Conservation (phyloP, 2,329 filamentous ascomycete genomes). For the Ceratocystis ficicola region DNA sequence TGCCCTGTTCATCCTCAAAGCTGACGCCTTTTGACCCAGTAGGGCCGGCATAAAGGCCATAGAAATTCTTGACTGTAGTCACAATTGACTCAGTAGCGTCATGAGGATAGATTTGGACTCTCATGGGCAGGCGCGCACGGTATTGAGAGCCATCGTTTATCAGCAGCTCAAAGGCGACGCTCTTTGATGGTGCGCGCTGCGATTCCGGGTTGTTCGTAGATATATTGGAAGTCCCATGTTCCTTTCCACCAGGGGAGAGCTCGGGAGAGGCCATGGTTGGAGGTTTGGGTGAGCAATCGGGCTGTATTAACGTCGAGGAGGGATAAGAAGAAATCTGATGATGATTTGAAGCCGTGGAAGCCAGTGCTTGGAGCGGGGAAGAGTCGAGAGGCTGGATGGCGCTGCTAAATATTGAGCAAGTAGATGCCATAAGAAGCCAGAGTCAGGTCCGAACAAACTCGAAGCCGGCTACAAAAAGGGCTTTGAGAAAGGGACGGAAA, state of each 20-base stretch:
- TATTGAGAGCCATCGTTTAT: slow-evolving; percentile 55
- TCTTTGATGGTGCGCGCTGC: slow-evolving; percentile 40
- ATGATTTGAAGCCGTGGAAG: slow-evolving; percentile 15
- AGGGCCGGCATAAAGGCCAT: slow-evolving; percentile 74
- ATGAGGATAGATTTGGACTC: slow-evolving; percentile 84
- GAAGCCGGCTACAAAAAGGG: neutral
- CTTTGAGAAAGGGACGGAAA: neutral
- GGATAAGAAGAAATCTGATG: slow-evolving; percentile 7
- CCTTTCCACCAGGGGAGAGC: slow-evolving; percentile 15
- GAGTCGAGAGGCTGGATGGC: slow-evolving; percentile 16
- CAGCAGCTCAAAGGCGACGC: slow-evolving; percentile 67
- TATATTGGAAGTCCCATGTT: slow-evolving; percentile 14
- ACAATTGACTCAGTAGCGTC: slow-evolving; percentile 97
- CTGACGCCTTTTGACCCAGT: slow-evolving; percentile 67
- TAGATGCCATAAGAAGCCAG: slow-evolving; percentile 21
- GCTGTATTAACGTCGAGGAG: neutral
- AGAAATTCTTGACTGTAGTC: slow-evolving; percentile 97
- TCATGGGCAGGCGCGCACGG: slow-evolving; percentile 66
- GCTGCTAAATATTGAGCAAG: slow-evolving; percentile 14
- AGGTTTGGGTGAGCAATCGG: neutral
- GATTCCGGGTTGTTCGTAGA: slow-evolving; percentile 11
- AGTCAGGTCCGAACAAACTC: slow-evolving; percentile 1
- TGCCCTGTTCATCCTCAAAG: slow-evolving; percentile 83
- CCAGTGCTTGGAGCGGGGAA: slow-evolving; percentile 17
- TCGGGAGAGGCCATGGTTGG: slow-evolving; percentile 19